A percentile compares a stretch with the other conserved stretches of the same genome.
phyloP scores from a whole-genome alignment of 2,329 filamentous ascomycete species.

The Thelonectria discophora region DNA sequence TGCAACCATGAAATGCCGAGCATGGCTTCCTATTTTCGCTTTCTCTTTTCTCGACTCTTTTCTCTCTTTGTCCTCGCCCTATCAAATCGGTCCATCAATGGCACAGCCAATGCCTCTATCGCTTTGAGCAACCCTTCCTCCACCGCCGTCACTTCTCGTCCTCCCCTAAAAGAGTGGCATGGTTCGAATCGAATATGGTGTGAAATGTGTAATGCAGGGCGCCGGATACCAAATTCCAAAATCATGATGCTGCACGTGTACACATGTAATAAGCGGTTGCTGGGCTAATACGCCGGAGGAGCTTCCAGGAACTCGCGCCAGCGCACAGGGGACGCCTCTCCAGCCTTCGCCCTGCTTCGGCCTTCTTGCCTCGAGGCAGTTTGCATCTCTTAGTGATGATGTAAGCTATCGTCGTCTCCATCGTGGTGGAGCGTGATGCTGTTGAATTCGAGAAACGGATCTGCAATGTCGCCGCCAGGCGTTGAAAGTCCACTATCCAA shows the following conservation, averaged over 20 bases:
- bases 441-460: conserved; percentile 99
- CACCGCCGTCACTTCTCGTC: conserved; percentile 8
- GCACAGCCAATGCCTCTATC: conserved; percentile 4
- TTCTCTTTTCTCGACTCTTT: conserved; percentile 1
- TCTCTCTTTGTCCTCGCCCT: conserved; percentile 16
- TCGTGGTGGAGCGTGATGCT: conserved; percentile 97
- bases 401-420: conserved; percentile 73
- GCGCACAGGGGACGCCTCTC: conserved; percentile 19
- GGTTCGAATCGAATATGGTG: conserved; percentile 35
- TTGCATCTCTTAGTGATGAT: conserved; percentile 11
- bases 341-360: not conserved
- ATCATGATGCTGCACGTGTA: conserved; percentile 38
- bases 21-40: conserved; percentile 21
- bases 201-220: conserved; percentile 35
- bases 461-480: conserved; percentile 80
- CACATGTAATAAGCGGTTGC: conserved; percentile 26
- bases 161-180: conserved; percentile 39
- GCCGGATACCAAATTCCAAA: conserved; percentile 37
- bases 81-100: not conserved
- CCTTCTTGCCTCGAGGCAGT: not conserved
- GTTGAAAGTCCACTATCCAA: conserved; percentile 87
- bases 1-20: conserved; percentile 35
- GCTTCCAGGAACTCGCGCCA: conserved; percentile 20
- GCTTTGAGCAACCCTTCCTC: conserved; percentile 2
- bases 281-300: conserved; percentile 20